Evolutionary conservation across 1,284 basidiomycete species (phyloP).

Genomic region (Tylopilus orsonianus): DNA sequence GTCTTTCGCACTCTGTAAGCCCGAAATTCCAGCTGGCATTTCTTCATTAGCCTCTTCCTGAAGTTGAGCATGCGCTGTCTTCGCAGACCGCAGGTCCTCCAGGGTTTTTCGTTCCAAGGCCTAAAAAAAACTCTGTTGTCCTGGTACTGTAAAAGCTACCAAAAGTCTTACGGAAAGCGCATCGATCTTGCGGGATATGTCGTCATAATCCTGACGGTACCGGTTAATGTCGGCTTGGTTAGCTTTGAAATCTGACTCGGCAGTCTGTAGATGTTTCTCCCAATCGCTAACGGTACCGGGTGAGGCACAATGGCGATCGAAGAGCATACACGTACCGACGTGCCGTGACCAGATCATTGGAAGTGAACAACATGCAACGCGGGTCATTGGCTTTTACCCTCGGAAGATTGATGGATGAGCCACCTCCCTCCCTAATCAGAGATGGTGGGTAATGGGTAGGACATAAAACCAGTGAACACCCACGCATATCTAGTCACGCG

Average conservation of each 20-base stretch:
- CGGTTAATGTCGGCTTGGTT: conserved; percentile 19
- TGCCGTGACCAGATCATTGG: conserved; percentile 34
- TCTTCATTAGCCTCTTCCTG: conserved; percentile 71
- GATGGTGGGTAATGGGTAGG: conserved; percentile 5
- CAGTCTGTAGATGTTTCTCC: conserved; percentile 26
- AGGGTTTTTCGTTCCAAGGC: conserved; percentile 24
- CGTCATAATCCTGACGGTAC: conserved; percentile 24
- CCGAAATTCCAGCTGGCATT: conserved; percentile 69
- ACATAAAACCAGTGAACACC: conserved; percentile 27
- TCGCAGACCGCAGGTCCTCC: conserved; percentile 32
- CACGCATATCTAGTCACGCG: conserved; percentile 62
- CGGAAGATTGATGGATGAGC: conserved; percentile 42
- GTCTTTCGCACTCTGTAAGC: conserved; percentile 57
- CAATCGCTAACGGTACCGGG: conserved; percentile 21
- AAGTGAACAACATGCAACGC: conserved; percentile 51
- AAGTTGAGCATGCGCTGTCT: conserved; percentile 38
- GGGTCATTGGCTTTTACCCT: conserved; percentile 40
- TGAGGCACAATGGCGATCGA: conserved; percentile 2
- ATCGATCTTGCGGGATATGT: conserved; percentile 17
- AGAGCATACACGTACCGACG: conserved; percentile 31
- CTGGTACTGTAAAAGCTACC: neutral
- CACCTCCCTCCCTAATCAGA: conserved; percentile 59
- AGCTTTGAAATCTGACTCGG: conserved; percentile 29
- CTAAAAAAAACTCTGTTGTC: conserved; percentile 24
- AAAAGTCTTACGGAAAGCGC: conserved; percentile 20